phyloP scores from a whole-genome alignment of 768 basidiomycete species.

The Tricholoma flavovirens region DNA sequence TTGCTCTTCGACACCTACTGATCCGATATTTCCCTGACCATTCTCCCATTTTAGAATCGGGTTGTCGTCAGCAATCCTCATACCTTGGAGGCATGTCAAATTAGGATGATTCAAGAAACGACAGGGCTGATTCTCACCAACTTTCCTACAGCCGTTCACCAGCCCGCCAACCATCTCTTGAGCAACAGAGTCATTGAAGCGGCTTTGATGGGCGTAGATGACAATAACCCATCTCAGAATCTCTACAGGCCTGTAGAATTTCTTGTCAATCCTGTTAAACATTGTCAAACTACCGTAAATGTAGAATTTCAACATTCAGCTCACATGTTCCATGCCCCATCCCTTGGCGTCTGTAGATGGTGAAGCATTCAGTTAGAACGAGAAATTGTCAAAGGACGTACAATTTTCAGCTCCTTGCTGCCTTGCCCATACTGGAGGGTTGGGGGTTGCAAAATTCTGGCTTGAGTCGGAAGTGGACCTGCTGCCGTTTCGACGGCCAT shows the following conservation, averaged over 20 bases:
- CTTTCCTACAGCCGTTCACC: slow-evolving; percentile 37
- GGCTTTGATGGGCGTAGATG: slow-evolving; percentile 48
- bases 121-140: slow-evolving; percentile 49
- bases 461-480: slow-evolving; percentile 47
- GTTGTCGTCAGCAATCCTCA: slow-evolving; percentile 38
- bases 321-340: slow-evolving; percentile 79
- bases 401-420: slow-evolving; percentile 48
- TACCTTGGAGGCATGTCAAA: slow-evolving; percentile 38
- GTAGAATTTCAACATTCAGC: slow-evolving; percentile 20
- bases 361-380: slow-evolving; percentile 3
- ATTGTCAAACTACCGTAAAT: slow-evolving; percentile 33
- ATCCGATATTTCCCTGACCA: slow-evolving; percentile 48
- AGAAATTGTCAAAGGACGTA: slow-evolving; percentile 17
- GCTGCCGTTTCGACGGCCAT: slow-evolving; percentile 45
- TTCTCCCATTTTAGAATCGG: slow-evolving; percentile 52
- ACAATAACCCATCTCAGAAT: slow-evolving; percentile 62
- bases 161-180: slow-evolving; percentile 51
- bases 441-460: slow-evolving; percentile 56
- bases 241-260: slow-evolving; percentile 46
- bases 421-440: slow-evolving; percentile 57
- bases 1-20: slow-evolving; percentile 20
- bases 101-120: slow-evolving; percentile 32
- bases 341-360: slow-evolving; percentile 43
- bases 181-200: slow-evolving; percentile 43
- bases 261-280: slow-evolving; percentile 55